A percentile compares a stretch with the other conserved stretches of the same genome.
phyloP scores from a whole-genome alignment of 202 grass and related monocot species.

The Zoysia matrella region DNA sequence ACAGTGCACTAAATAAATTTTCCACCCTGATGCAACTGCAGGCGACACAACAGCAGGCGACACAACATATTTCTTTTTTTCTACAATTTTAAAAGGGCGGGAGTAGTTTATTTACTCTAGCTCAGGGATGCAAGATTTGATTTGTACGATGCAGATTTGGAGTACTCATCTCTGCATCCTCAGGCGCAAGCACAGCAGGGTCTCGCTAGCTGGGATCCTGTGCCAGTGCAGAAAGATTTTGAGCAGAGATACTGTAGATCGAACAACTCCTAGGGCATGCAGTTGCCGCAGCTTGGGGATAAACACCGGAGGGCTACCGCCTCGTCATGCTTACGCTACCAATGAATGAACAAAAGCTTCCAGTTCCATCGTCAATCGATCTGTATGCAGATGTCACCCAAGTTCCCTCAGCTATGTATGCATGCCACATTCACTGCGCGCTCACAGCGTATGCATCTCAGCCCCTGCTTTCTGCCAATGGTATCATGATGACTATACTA shows the following conservation, averaged over 20 bases:
- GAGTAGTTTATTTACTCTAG: neutral
- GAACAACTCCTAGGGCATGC: conserved; percentile 6
- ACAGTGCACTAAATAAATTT: neutral
- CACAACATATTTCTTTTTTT: neutral
- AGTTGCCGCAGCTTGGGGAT: neutral
- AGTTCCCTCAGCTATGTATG: conserved; percentile 27
- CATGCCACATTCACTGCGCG: conserved; percentile 40
- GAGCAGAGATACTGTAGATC: conserved; percentile 29
- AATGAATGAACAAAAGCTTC: conserved; percentile 41
- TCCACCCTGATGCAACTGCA: neutral
- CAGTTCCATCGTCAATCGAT: neutral
- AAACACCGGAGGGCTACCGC: neutral
- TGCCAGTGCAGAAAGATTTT: conserved; percentile 49
- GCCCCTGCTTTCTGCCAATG: neutral
- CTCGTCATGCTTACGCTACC: conserved; percentile 40
- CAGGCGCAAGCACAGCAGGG: neutral
- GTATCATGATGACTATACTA: neutral
- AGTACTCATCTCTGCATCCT: too few species aligned
- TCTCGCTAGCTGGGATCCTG: conserved; percentile 9
- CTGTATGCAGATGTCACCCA: conserved; percentile 47
- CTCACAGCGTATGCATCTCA: neutral
- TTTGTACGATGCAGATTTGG: conserved; percentile 13
- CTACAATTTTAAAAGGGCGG: neutral
- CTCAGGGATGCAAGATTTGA: conserved; percentile 14
- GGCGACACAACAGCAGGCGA: too few species aligned